Percentiles rank a stretch among this genome's conserved stretches.
phyloP scores from a whole-genome alignment of 208 protist genomes.

The Leishmania gerbilli region DNA sequence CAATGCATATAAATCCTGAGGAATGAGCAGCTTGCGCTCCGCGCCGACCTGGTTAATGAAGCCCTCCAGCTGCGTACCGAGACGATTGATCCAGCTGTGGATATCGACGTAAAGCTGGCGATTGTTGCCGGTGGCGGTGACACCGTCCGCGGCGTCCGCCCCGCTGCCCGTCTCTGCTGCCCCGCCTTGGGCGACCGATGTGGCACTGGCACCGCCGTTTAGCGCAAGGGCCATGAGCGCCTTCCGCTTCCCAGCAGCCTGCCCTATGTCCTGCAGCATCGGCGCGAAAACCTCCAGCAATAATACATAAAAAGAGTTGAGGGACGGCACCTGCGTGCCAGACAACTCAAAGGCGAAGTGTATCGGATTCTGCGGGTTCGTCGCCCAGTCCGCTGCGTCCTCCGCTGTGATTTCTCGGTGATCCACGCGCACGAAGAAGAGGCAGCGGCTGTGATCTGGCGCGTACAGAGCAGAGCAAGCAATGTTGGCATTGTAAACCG shows the following conservation, averaged over 20 bases:
- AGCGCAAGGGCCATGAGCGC: slow-evolving; percentile 19
- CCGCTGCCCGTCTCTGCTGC: background rate
- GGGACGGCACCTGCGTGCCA: slow-evolving; percentile 78
- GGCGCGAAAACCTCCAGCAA: slow-evolving; percentile 82
- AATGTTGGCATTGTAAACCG: slow-evolving; percentile 84
- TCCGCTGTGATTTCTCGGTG: slow-evolving; percentile 62
- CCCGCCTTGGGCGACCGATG: background rate
- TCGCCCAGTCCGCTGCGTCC: slow-evolving; percentile 61
- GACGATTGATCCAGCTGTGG: slow-evolving; percentile 78
- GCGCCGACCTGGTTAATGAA: slow-evolving; percentile 91
- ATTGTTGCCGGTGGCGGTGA: slow-evolving; percentile 40
- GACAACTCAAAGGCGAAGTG: slow-evolving; percentile 82
- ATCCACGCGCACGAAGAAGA: slow-evolving; percentile 80
- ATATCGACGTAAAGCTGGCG: slow-evolving; percentile 87
- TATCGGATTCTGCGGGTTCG: slow-evolving; percentile 54
- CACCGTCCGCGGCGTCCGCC: slow-evolving; percentile 8
- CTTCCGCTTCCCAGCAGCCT: slow-evolving; percentile 34
- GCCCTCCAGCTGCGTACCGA: slow-evolving; percentile 87
- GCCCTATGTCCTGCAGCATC: slow-evolving; percentile 74
- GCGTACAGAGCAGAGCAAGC: slow-evolving; percentile 77
- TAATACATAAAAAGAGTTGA: slow-evolving; percentile 77
- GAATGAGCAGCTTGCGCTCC: slow-evolving; percentile 89
- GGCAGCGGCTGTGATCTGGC: slow-evolving; percentile 75
- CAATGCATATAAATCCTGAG: slow-evolving; percentile 73
- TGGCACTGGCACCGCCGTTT: slow-evolving; percentile 9